These are phyloP conservation scores for Malus hybrid DNA, from an alignment of 331 rosid species.

Conservation along the genomic window DNA sequence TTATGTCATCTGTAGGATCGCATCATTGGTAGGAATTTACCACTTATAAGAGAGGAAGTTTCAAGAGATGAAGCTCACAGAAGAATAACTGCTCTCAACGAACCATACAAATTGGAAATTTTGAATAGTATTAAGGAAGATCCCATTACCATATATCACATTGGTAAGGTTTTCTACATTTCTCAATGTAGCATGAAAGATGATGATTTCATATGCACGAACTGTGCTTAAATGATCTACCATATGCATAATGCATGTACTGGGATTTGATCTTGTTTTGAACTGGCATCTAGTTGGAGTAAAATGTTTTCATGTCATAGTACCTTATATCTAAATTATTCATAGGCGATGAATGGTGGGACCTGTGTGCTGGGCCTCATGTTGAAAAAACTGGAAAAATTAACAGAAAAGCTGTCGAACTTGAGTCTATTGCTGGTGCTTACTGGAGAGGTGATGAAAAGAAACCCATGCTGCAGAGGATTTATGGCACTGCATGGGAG, in stretches of 20 bases:
- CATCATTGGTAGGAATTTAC: constrained; percentile 66
- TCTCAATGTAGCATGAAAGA: no score
- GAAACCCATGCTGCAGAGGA: constrained; percentile 90
- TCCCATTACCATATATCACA: constrained; percentile 79
- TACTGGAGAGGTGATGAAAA: constrained; percentile 99
- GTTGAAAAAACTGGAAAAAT: constrained; percentile 87
- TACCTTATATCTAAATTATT: neutral
- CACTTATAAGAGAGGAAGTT: constrained; percentile 88
- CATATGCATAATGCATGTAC: no score
- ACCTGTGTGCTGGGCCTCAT: constrained; percentile 98
- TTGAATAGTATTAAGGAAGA: constrained; percentile 88
- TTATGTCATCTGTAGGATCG: constrained; percentile 54
- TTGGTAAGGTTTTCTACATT: constrained; percentile 27
- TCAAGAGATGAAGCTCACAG: constrained; percentile 81
- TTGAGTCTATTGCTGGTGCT: constrained; percentile 98
- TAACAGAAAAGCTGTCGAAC: constrained; percentile 83
- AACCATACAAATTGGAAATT: constrained; percentile 92
- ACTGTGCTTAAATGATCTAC: neutral
- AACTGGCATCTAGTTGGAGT: neutral
- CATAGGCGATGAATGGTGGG: constrained; percentile 95
- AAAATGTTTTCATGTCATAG: neutral
- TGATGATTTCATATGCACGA: neutral
- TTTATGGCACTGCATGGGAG: constrained; percentile 99
- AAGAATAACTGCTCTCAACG: constrained; percentile 72
- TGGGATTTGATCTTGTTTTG: neutral